Conservation (phyloP, 139 green algal species). For the Auxenochlorella protothecoides region DNA sequence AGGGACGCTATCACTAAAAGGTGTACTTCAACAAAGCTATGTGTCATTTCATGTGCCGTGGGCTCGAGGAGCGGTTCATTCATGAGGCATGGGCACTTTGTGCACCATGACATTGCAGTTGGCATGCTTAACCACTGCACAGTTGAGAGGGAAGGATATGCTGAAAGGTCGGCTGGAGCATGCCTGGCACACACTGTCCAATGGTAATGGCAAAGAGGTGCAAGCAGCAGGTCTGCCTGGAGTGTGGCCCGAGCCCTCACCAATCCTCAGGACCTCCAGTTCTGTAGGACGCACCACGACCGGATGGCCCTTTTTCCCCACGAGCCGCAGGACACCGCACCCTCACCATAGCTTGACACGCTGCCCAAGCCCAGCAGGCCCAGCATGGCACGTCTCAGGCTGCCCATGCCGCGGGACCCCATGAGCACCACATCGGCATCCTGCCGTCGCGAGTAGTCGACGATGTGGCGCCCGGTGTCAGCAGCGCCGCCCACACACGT, state of each 20-base stretch:
- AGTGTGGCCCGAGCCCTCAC: too few species aligned
- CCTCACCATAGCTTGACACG: slow-evolving; percentile 28
- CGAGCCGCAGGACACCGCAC: too few species aligned
- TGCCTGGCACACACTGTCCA: too few species aligned
- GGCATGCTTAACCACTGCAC: not conserved
- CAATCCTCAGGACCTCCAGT: too few species aligned
- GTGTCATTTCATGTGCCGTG: not conserved
- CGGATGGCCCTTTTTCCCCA: too few species aligned
- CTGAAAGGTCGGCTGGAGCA: too few species aligned
- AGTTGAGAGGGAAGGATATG: too few species aligned
- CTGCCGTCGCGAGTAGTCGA: slow-evolving; percentile 19
- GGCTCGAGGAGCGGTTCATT: not conserved
- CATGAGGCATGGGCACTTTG: not conserved
- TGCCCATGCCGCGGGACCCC: slow-evolving; percentile 33
- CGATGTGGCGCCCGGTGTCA: slow-evolving; percentile 23
- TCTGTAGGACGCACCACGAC: too few species aligned
- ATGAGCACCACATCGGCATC: slow-evolving; percentile 38
- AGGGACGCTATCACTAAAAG: too few species aligned
- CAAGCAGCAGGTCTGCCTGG: too few species aligned
- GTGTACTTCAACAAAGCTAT: too few species aligned
- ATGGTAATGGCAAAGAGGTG: too few species aligned
- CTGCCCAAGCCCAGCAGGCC: slow-evolving; percentile 34
- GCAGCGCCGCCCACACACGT: slow-evolving; percentile 11
- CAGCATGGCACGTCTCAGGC: slow-evolving; percentile 13
- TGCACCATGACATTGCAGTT: not conserved